These are phyloP conservation scores for Angomonas ambiguus DNA, from an alignment of 208 protist genomes.

Conservation along the genomic window DNA sequence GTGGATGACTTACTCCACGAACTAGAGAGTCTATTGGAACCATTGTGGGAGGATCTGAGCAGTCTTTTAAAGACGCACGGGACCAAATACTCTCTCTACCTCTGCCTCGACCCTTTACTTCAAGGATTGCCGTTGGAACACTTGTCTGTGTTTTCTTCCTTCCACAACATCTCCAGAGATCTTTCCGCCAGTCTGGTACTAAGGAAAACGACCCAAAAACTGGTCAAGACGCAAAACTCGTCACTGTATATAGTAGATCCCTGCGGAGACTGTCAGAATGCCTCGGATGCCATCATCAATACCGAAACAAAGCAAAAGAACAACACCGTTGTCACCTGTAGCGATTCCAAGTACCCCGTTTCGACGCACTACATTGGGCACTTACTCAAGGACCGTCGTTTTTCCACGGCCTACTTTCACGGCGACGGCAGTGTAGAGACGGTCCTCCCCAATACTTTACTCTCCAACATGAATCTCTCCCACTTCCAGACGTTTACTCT, in stretches of 20 bases:
- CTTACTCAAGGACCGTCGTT: constrained; percentile 21
- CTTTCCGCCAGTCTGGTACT: constrained; percentile 38
- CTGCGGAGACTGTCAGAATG: constrained; percentile 48
- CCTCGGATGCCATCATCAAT: constrained; percentile 27
- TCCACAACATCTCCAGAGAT: constrained; percentile 54
- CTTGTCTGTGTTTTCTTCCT: constrained; percentile 26
- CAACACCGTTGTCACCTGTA: constrained; percentile 38
- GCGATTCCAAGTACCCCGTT: constrained; percentile 24
- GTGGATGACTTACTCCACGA: neutral
- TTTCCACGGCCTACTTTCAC: constrained; percentile 23
- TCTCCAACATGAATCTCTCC: constrained; percentile 36
- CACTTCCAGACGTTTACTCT: constrained; percentile 46
- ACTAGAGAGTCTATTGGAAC: neutral
- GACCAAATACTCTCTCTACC: constrained; percentile 41
- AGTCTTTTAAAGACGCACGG: constrained; percentile 24
- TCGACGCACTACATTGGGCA: constrained; percentile 33
- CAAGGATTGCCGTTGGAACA: constrained; percentile 69
- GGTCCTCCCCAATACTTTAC: constrained; percentile 23
- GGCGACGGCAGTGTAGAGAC: constrained; percentile 41
- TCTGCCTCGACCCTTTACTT: constrained; percentile 67
- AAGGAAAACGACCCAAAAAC: constrained; percentile 21
- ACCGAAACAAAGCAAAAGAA: constrained; percentile 27
- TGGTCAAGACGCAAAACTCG: neutral
- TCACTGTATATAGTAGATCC: constrained; percentile 53
- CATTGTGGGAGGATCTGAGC: neutral